Evolutionary conservation across 2,329 filamentous ascomycete genomes (phyloP).

Genomic region (Paracoccidioides lutzii): DNA sequence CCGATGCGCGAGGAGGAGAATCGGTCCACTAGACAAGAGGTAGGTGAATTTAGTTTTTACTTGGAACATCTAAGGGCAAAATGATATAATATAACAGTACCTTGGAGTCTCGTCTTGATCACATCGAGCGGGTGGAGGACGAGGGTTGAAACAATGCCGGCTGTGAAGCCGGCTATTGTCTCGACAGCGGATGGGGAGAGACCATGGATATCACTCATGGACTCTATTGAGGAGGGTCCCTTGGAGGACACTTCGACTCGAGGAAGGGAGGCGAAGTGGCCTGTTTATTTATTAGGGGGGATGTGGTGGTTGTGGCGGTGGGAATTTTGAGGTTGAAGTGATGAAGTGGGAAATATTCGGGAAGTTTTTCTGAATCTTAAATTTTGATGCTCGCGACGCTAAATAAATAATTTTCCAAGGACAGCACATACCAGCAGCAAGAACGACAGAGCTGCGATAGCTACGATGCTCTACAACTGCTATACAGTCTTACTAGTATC

Average conservation of each 20-base stretch:
- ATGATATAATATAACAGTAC: constrained; percentile 34
- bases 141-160: constrained; percentile 74
- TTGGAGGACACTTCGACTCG: not conserved
- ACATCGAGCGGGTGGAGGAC: constrained; percentile 87
- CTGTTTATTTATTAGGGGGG: not conserved
- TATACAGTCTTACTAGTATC: too few species aligned
- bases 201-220: constrained; percentile 39
- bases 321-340: not conserved
- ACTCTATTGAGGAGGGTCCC: constrained; percentile 11
- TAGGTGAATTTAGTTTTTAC: constrained; percentile 13
- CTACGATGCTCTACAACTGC: too few species aligned
- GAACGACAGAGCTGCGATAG: too few species aligned
- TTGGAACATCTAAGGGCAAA: constrained; percentile 8
- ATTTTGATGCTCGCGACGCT: not conserved
- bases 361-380: not conserved
- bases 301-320: not conserved
- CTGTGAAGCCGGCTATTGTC: constrained; percentile 77
- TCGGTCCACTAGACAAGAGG: constrained; percentile 38
- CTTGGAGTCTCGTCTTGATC: constrained; percentile 90
- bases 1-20: constrained; percentile 36
- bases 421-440: too few species aligned
- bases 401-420: too few species aligned
- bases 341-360: too few species aligned
- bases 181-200: constrained; percentile 70
- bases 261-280: not conserved